phyloP scores from a whole-genome alignment of 306 rosid genomes.

The Quercus suber region DNA sequence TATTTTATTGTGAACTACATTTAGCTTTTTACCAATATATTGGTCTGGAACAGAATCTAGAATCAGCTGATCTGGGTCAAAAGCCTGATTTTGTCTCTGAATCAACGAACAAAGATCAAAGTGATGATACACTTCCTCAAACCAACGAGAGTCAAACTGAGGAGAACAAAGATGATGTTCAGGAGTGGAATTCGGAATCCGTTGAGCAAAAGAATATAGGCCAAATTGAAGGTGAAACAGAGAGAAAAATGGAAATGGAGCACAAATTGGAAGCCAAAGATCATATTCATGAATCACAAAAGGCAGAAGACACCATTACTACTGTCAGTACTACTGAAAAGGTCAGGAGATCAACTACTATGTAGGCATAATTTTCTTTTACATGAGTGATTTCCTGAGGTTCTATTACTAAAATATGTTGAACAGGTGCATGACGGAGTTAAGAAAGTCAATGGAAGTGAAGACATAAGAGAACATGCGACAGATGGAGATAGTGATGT shows the following conservation, averaged over 20 bases:
- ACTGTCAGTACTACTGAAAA: neutral
- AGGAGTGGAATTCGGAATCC: neutral
- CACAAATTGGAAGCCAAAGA: neutral
- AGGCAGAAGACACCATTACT: neutral
- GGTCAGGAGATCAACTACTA: conserved; percentile 12
- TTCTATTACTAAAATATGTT: neutral
- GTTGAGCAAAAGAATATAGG: neutral
- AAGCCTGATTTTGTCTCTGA: neutral
- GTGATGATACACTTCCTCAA: conserved; percentile 11
- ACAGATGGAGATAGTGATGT: conserved; percentile 6
- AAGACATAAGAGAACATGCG: neutral
- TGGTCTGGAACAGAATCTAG: conserved; percentile 13
- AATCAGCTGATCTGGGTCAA: neutral
- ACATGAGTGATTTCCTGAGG: neutral
- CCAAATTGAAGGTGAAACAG: neutral
- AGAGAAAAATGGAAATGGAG: neutral
- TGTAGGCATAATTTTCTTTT: neutral
- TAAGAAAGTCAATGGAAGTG: conserved; percentile 3
- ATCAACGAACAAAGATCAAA: conserved; percentile 4
- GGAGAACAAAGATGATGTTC: conserved; percentile 2
- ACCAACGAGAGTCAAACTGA: conserved; percentile 9
- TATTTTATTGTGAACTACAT: neutral
- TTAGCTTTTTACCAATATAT: neutral
- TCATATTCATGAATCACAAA: neutral
- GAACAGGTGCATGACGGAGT: conserved; percentile 20